Percentiles rank a stretch among this genome's conserved stretches.
Evolutionary conservation across 495 filamentous ascomycete genomes (phyloP).

Genomic region (Penicillium maclennaniae): DNA sequence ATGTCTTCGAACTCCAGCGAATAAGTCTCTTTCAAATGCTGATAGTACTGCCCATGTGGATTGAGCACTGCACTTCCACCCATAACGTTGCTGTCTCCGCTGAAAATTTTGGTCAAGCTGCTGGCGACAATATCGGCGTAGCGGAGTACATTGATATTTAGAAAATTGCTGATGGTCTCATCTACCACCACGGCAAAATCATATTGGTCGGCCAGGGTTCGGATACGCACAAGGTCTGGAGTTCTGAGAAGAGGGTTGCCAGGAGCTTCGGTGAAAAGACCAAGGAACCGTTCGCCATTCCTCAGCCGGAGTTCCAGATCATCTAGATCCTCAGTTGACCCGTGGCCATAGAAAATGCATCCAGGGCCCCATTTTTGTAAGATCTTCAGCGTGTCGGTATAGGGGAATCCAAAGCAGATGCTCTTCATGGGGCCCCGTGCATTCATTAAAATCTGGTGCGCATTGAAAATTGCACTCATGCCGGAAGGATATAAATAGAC

Average conservation of each 20-base stretch:
- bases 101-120: constrained; percentile 95
- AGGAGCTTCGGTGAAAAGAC: constrained; percentile 91
- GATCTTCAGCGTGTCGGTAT: constrained; percentile 94
- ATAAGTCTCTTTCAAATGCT: constrained; percentile 58
- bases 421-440: constrained; percentile 41
- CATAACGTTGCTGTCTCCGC: constrained; percentile 97
- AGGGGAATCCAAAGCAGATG: constrained; percentile 68
- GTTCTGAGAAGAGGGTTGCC: constrained; percentile 85
- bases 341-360: constrained; percentile 84
- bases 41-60: constrained; percentile 70
- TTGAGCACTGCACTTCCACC: constrained; percentile 87
- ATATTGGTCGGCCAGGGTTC: constrained; percentile 72
- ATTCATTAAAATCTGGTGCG: constrained; percentile 67
- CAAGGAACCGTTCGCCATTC: constrained; percentile 73
- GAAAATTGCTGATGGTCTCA: constrained; percentile 93
- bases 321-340: constrained; percentile 76
- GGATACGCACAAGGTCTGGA: constrained; percentile 79
- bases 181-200: constrained; percentile 90
- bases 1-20: constrained; percentile 74
- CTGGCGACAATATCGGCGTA: constrained; percentile 88
- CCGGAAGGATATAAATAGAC: constrained; percentile 84
- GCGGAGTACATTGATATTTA: constrained; percentile 89
- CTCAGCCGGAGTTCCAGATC: constrained; percentile 72
- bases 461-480: constrained; percentile 92
- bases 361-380: constrained; percentile 93